Evolutionary conservation across 192 early-diverging fungal genomes (phyloP).

Genomic region (Polychytrium aggregatum): DNA sequence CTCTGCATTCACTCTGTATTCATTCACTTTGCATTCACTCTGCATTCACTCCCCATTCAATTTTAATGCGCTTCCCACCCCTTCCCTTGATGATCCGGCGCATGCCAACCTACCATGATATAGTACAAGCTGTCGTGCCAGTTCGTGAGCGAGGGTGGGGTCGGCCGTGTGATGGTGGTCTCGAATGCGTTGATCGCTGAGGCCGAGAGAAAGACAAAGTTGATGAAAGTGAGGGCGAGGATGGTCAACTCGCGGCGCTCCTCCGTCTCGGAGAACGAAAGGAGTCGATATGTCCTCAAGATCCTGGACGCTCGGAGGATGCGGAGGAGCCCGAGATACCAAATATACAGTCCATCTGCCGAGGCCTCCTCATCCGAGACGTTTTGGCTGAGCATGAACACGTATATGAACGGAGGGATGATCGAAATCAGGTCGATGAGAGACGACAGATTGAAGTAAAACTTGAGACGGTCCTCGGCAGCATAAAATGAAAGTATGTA

Average conservation of each 20-base stretch:
- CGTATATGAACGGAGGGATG: conserved; percentile 40
- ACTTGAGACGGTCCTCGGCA: conserved; percentile 37
- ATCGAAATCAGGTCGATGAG: conserved; percentile 41
- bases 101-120: conserved; percentile 49
- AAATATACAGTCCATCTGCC: conserved; percentile 31
- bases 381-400: conserved; percentile 22
- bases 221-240: conserved; percentile 33
- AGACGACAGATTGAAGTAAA: conserved; percentile 35
- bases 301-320: conserved; percentile 40
- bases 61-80: too few species aligned
- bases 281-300: conserved; percentile 34
- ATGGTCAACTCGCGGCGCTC: conserved; percentile 37
- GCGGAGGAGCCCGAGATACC: conserved; percentile 41
- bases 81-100: too few species aligned
- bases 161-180: conserved; percentile 1
- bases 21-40: too few species aligned
- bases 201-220: conserved; percentile 41
- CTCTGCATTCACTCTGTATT: too few species aligned
- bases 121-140: conserved; percentile 49
- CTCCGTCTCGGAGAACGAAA: conserved; percentile 39
- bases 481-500: conserved; percentile 37
- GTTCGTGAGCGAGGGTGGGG: conserved; percentile 13
- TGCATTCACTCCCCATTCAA: too few species aligned
- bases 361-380: too few species aligned
- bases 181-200: conserved; percentile 42